Base-by-base conservation (phyloP, 1,139 yeast genomes). In the Diutina mesorugosa region DNA sequence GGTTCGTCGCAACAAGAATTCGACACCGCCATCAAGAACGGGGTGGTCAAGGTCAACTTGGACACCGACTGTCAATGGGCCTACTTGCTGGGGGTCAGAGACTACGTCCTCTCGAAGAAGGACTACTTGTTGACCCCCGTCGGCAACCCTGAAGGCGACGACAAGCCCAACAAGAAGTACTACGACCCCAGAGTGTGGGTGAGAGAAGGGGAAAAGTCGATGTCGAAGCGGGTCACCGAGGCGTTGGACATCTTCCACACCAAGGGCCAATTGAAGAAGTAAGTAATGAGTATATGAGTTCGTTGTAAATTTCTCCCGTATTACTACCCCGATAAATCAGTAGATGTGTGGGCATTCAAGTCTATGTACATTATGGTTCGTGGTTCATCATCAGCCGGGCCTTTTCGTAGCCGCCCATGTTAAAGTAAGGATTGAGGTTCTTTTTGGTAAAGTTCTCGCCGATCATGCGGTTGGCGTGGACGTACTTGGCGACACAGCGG, bases 141-240 rank as follows among this genome's bases (percentile, higher is more conserved):
- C 70, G 99, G 99, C 78, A 93, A 93, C 95, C 99, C 99, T 78
- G 97, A 93, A 38, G 99, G 98, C 74, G 95, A 79, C 58, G 98
- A 93, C 80, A 89, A 90, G 83, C 99, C 99, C 80, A 88, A 88
- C 87, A 91, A 91, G 90, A 91, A 91, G 81, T 90, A 78, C 90
- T 93, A 90, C 73, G 99, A 93, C 80, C 99, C 99, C 79, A 93
- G 99, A 86, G 98, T 91, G 77, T 93, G 99, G 99, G 97, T 93
- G 66, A 91, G 99, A 84, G 98, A 91, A 79, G 99, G 99, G 83
- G 99, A 93, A 83, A 90, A 90, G 91, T 90, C 98, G 73, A 93
- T 93, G 98, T 67, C 84, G 65, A 78, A 75, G 65, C 89, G 97
- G 84, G 81, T 95, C 69, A 65, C 85, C 62, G 87, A 85, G 74